These are phyloP conservation scores for Micromonas commoda DNA, from an alignment of 139 green algal genomes.

Conservation along the genomic window DNA sequence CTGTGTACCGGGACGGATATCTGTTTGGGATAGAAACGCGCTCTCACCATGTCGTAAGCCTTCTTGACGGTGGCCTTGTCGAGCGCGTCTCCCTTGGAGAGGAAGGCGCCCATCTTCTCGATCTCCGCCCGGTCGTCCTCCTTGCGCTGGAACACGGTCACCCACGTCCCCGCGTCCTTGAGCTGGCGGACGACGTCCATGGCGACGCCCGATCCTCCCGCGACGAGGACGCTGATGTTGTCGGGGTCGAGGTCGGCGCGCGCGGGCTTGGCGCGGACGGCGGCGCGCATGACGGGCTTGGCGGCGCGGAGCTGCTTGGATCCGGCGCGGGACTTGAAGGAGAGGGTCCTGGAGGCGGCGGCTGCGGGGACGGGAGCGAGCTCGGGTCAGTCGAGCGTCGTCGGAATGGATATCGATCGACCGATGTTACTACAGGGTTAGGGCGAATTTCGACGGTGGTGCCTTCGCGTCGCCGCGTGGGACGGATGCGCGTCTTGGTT, in stretches of 20 bases:
- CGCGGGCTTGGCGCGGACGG: too few species aligned
- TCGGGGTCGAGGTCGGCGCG: conserved; percentile 30
- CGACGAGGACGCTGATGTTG: conserved; percentile 35
- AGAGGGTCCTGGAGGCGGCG: background rate
- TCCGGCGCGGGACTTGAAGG: too few species aligned
- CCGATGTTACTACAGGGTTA: too few species aligned
- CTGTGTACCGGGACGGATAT: too few species aligned
- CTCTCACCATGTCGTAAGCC: conserved; percentile 51
- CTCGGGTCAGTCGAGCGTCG: background rate
- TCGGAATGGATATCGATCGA: too few species aligned
- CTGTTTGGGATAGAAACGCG: too few species aligned
- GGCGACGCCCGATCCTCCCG: conserved; percentile 29
- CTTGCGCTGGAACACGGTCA: conserved; percentile 29
- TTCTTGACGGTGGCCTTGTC: conserved; percentile 61
- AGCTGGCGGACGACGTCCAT: conserved; percentile 34
- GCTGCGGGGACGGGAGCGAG: too few species aligned
- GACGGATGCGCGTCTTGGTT: too few species aligned
- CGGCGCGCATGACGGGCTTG: too few species aligned
- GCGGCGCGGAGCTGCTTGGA: too few species aligned
- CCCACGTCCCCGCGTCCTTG: conserved; percentile 34
- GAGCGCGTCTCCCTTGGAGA: conserved; percentile 78
- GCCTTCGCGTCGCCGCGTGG: too few species aligned
- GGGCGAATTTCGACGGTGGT: too few species aligned
- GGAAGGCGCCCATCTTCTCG: conserved; percentile 78
- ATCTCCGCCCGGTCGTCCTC: conserved; percentile 28